Evolutionary conservation across 345 rosid genomes (phyloP).

Genomic region (Pistacia integerrima): DNA sequence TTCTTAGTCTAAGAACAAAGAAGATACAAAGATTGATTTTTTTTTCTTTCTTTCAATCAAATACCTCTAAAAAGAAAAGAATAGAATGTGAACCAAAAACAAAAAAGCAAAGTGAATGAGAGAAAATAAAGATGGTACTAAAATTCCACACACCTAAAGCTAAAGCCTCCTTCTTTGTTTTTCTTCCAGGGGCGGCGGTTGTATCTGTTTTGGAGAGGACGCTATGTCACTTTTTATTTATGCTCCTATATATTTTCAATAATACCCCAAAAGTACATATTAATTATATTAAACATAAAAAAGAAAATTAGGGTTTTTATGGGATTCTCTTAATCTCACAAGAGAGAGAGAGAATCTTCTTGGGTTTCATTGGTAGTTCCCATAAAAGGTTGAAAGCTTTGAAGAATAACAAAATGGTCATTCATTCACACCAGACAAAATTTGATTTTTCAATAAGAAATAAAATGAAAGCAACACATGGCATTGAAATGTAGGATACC

Average conservation of each 20-base stretch:
- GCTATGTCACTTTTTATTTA: neutral
- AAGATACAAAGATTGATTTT: neutral
- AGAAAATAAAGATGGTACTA: neutral
- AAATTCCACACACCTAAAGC: neutral
- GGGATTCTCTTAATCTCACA: neutral
- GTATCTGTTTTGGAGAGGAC: neutral
- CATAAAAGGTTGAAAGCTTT: neutral
- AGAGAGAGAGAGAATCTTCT: slow-evolving; percentile 7
- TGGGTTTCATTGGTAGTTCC: slow-evolving; percentile 2
- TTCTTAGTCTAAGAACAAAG: neutral
- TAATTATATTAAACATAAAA: neutral
- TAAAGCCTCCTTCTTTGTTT: neutral
- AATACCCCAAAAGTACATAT: too few relatives aligned
- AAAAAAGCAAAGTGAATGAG: neutral
- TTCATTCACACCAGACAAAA: slow-evolving; percentile 18
- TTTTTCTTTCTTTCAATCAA: neutral
- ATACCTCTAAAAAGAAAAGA: neutral
- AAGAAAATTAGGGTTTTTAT: slow-evolving; percentile 13
- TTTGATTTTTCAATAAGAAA: neutral
- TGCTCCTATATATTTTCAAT: neutral
- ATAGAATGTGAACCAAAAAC: slow-evolving; percentile 10
- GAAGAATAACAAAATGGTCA: neutral
- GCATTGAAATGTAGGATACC: neutral
- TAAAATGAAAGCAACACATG: slow-evolving; percentile 16
- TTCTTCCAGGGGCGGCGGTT: slow-evolving; percentile 20